These are phyloP conservation scores for Hericium rajendrae DNA, from an alignment of 768 basidiomycete genomes.

Conservation along the genomic window DNA sequence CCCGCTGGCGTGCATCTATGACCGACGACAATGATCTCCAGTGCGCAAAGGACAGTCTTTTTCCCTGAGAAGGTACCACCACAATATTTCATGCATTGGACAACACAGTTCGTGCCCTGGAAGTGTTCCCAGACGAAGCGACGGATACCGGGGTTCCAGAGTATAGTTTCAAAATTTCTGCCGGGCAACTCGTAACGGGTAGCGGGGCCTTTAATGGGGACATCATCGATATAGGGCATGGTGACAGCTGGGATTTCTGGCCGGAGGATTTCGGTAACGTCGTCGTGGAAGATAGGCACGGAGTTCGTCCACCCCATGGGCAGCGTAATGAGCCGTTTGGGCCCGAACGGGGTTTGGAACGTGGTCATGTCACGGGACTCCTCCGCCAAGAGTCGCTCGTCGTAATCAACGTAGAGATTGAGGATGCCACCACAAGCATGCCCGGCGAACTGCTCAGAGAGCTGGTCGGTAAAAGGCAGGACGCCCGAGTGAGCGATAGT, in stretches of 20 bases:
- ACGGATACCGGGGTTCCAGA: constrained; percentile 26
- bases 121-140: constrained; percentile 33
- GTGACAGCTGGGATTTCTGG: constrained; percentile 9
- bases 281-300: no score
- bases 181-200: constrained; percentile 21
- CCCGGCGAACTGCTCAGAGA: no score
- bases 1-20: constrained; percentile 30
- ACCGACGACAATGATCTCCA: constrained; percentile 24
- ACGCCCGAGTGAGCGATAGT: no score
- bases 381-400: no score
- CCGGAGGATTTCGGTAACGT: no score
- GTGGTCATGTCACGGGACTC: no score
- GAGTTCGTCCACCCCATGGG: no score
- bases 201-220: constrained; percentile 24
- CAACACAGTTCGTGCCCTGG: constrained; percentile 24
- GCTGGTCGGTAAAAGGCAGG: no score
- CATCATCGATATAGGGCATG: constrained; percentile 31
- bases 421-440: no score
- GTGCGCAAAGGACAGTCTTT: constrained; percentile 24
- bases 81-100: constrained; percentile 26
- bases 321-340: no score
- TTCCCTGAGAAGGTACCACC: constrained; percentile 29
- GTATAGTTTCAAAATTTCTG: constrained; percentile 26
- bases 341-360: no score
- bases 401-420: no score